A percentile compares a stretch with the other conserved stretches of the same genome.
Evolutionary conservation across 768 basidiomycete species (phyloP).

Genomic region (Boletus insuetus): DNA sequence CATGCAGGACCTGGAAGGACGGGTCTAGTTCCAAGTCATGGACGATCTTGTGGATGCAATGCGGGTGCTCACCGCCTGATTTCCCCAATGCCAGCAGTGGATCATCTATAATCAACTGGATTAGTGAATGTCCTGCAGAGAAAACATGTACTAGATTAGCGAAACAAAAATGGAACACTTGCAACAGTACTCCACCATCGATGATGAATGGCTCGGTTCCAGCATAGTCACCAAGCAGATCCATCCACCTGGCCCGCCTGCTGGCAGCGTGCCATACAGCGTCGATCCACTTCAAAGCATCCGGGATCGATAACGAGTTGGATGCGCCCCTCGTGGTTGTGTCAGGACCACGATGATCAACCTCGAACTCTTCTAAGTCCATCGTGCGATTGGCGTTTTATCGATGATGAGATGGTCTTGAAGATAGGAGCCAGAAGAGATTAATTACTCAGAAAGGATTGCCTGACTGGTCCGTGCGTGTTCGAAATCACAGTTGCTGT

Average conservation of each 20-base stretch:
- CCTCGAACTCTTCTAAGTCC: constrained; percentile 41
- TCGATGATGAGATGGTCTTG: not conserved
- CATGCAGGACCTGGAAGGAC: constrained; percentile 65
- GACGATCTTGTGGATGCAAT: not conserved
- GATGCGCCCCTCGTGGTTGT: not conserved
- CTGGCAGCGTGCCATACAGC: constrained; percentile 39
- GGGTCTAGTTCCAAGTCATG: constrained; percentile 34
- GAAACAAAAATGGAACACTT: not conserved
- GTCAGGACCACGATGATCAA: constrained; percentile 6
- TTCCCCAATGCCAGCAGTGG: constrained; percentile 57
- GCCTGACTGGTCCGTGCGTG: constrained; percentile 14
- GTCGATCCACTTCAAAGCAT: constrained; percentile 34
- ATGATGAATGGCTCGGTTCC: constrained; percentile 64
- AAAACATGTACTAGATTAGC: constrained; percentile 1
- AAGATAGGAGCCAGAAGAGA: no score
- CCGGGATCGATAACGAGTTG: constrained; percentile 9
- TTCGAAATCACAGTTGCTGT: no score
- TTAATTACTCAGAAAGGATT: no score
- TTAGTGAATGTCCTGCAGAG: constrained; percentile 55
- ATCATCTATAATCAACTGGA: constrained; percentile 59
- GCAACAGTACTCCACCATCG: constrained; percentile 44
- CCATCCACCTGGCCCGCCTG: constrained; percentile 56
- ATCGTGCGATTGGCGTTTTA: constrained; percentile 15
- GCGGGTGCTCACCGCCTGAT: constrained; percentile 35
- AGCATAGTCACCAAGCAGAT: constrained; percentile 68